Evolutionary conservation across 345 rosid species (phyloP), one percentile per base, ranked within the genome.

Genomic region (Firmiana major): DNA sequence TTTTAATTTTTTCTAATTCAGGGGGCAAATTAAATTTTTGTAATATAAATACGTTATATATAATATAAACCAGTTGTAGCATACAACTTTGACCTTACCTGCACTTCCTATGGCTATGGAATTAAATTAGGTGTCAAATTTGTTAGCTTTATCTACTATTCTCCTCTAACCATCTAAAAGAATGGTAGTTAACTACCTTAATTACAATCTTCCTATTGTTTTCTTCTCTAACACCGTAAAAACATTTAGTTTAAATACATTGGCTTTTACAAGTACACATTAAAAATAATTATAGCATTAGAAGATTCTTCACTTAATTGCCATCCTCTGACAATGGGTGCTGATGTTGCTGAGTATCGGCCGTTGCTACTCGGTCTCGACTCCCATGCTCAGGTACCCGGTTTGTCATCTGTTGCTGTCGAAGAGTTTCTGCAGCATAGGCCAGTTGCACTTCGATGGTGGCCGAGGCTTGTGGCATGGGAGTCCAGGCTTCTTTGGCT

Each of bases 401-500:
- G 88, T 65, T 72, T 89, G 63, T 86, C 94, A 1, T 89, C 99
- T 0, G 84, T 28, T 31, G 86, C 82, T 12, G 79, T 95, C 3
- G 99, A 93, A 53, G 97, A 95, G 81, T 86, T 92, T 38, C 78
- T 93, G 48, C 84, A 83, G 28, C 84, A 81, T 0, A 45, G 79
- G 31, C 85, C 86, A 0, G 79, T 88, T 55, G 78, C 90, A 0
- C 17, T 75, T 43, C 80, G 94, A 31, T 90, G 95, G 98, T 95
- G 99, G 97, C 82, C 91, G 0, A 81, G 88, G 60, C 87, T 95
- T 0, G 75, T 87, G 15, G 84, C 81, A 0, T 93, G 98, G 99
- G 98, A 95, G 81, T 93, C 99, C 9, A 84, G 91, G 85, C 82
- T 87, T 5, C 91, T 95, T 7, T 93, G 99, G 99, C 75, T 84